Conservation (phyloP, 805 yeast species). For the Pichia pseudocactophila region DNA sequence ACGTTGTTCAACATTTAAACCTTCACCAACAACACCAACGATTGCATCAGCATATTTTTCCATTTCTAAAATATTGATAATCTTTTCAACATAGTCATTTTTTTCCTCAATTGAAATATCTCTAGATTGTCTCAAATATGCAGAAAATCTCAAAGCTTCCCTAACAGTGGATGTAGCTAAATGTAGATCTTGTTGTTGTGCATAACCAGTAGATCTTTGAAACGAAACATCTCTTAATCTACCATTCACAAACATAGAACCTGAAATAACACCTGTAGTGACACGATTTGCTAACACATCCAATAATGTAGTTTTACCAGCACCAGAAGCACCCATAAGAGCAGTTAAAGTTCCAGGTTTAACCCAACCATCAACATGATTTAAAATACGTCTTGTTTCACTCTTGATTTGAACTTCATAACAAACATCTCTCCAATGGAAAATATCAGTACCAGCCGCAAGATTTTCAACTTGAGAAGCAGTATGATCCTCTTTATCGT, state of each 20-base stretch:
- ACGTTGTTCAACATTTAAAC: conserved; percentile 47
- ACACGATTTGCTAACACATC: conserved; percentile 46
- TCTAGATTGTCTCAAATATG: conserved; percentile 38
- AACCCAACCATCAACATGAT: conserved; percentile 72
- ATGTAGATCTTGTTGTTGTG: conserved; percentile 53
- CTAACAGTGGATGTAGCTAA: conserved; percentile 43
- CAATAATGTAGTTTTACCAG: conserved; percentile 50
- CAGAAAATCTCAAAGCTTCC: conserved; percentile 45
- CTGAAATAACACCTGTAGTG: conserved; percentile 48
- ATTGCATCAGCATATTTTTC: conserved; percentile 46
- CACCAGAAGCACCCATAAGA: conserved; percentile 57
- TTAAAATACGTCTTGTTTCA: conserved; percentile 52
- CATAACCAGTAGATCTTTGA: conserved; percentile 48
- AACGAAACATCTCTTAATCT: conserved; percentile 38
- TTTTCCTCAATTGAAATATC: conserved; percentile 35
- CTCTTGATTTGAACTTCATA: conserved; percentile 58
- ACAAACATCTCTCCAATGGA: conserved; percentile 72
- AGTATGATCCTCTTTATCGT: conserved; percentile 9
- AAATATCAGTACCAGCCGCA: conserved; percentile 38
- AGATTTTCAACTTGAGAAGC: conserved; percentile 24
- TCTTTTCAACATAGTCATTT: conserved; percentile 42
- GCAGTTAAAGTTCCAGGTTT: conserved; percentile 80
- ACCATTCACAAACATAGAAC: conserved; percentile 52
- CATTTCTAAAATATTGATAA: conserved; percentile 45
- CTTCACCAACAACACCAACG: conserved; percentile 40